Conservation (phyloP, 306 rosid species). For the Citrullus amarus region DNA sequence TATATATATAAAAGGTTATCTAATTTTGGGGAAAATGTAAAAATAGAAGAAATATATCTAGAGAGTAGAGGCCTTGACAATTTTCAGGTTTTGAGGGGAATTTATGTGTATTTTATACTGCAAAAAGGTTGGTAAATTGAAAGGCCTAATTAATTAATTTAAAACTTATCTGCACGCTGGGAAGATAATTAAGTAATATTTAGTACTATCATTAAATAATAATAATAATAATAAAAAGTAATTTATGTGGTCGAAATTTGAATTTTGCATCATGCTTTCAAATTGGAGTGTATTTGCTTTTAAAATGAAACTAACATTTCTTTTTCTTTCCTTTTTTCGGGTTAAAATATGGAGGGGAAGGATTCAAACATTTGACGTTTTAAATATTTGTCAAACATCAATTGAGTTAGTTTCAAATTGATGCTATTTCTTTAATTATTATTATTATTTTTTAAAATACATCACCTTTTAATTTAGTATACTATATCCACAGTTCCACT, state of each 20-base stretch:
- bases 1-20: not conserved
- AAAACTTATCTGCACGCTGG: not conserved
- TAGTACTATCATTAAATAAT: not conserved
- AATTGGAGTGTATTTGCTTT: too few relatives aligned
- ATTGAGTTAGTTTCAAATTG: too few relatives aligned
- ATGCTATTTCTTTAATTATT: too few relatives aligned
- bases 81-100: not conserved
- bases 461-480: too few relatives aligned
- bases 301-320: too few relatives aligned
- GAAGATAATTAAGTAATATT: not conserved
- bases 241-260: not conserved
- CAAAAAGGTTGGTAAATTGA: not conserved
- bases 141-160: not conserved
- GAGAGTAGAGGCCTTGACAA: not conserved
- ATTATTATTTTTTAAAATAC: too few relatives aligned
- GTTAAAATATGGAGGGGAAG: too few relatives aligned
- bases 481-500: too few relatives aligned
- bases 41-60: not conserved
- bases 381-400: too few relatives aligned
- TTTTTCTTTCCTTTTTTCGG: too few relatives aligned
- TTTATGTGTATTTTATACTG: not conserved
- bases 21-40: not conserved
- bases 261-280: not conserved
- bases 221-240: too few relatives aligned
- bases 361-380: too few relatives aligned